phyloP scores from a whole-genome alignment of 2,329 filamentous ascomycete species.

The Bretziella fagacearum region DNA sequence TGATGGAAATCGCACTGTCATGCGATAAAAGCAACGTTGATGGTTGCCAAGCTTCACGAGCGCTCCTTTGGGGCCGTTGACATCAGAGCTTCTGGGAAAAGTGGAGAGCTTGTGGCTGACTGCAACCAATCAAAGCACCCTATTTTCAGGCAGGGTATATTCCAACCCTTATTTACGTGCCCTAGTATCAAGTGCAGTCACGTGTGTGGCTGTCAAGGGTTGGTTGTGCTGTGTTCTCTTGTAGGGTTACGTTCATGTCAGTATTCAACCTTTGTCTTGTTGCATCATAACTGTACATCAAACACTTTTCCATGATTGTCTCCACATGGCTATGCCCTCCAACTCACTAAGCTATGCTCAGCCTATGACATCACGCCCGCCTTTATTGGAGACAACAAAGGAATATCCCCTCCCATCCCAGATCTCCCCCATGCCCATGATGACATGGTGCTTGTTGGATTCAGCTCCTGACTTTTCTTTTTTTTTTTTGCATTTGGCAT shows the following conservation, averaged over 20 bases:
- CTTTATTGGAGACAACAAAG: no score
- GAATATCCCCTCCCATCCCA: no score
- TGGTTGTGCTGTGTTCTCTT: not conserved
- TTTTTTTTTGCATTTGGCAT: no score
- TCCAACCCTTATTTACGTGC: not conserved
- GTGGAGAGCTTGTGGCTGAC: not conserved
- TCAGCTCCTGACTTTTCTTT: no score
- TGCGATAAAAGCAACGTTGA: not conserved
- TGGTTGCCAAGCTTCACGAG: not conserved
- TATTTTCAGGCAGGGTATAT: no score
- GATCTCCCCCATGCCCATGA: no score
- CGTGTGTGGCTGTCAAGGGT: not conserved
- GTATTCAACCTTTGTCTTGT: no score
- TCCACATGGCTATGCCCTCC: not conserved
- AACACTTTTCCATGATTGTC: not conserved
- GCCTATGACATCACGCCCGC: no score
- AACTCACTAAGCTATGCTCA: no score
- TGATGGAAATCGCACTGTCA: not conserved
- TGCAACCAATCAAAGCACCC: no score
- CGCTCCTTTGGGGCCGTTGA: not conserved
- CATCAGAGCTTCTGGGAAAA: constrained; percentile 2
- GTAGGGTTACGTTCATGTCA: not conserved
- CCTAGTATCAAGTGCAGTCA: not conserved
- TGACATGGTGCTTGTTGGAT: no score
- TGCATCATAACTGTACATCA: not conserved